A percentile compares a stretch with the other conserved stretches of the same genome.
These are phyloP conservation scores for Trichosporon sp. DNA, from an alignment of 1,284 basidiomycete genomes.

Conservation along the genomic window DNA sequence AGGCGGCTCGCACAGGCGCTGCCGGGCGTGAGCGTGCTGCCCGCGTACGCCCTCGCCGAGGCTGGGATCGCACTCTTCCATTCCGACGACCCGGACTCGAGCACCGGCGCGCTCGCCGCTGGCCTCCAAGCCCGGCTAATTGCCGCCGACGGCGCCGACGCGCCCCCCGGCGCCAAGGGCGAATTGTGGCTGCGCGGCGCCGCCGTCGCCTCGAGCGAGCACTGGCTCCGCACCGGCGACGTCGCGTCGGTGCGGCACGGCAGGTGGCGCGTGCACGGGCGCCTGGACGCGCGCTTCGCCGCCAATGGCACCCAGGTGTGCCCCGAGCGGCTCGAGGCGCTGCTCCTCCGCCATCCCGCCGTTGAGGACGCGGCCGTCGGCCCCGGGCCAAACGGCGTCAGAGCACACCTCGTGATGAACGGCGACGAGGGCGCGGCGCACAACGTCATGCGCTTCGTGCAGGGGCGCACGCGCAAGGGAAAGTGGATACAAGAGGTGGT, in stretches of 20 bases:
- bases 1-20: background rate
- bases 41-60: background rate
- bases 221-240: conserved; percentile 82
- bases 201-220: conserved; percentile 64
- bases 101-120: conserved; percentile 56
- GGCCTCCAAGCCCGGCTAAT: conserved; percentile 74
- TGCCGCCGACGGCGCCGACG: conserved; percentile 32
- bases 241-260: conserved; percentile 50
- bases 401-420: background rate
- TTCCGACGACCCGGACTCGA: background rate
- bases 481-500: background rate
- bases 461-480: background rate
- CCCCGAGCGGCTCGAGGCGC: conserved; percentile 71
- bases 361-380: conserved; percentile 68
- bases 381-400: background rate
- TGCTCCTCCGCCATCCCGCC: conserved; percentile 66
- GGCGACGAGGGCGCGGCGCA: background rate
- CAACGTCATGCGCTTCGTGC: background rate
- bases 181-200: conserved; percentile 77
- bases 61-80: background rate
- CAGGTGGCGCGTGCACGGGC: conserved; percentile 34
- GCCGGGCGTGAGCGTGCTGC: background rate
- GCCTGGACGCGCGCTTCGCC: conserved; percentile 73
- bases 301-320: conserved; percentile 62
- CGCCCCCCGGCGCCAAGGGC: conserved; percentile 60